Conservation (phyloP, 1,284 basidiomycete genomes). For the Baeospora myosura region DNA sequence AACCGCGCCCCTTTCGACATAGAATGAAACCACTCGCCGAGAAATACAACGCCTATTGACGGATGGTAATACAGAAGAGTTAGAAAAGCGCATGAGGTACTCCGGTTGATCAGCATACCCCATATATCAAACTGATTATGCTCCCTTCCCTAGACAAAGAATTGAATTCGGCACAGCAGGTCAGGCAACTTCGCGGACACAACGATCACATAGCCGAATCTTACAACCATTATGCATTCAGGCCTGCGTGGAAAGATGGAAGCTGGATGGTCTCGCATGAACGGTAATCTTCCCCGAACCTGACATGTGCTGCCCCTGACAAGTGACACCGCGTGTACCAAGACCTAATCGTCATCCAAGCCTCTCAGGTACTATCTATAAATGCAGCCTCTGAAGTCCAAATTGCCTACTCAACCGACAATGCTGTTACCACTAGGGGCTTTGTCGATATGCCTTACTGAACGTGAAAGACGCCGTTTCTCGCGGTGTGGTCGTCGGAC, state of each 20-base stretch:
- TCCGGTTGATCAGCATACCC: too few species aligned
- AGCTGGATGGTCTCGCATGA: slow-evolving; percentile 82
- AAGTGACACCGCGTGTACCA: too few species aligned
- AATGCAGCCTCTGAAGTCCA: too few species aligned
- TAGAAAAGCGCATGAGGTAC: slow-evolving; percentile 55
- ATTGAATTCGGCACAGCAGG: slow-evolving; percentile 86
- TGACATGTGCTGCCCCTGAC: neutral
- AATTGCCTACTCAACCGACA: too few species aligned
- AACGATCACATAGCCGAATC: slow-evolving; percentile 4
- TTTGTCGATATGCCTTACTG: slow-evolving; percentile 62
- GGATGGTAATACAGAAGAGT: slow-evolving; percentile 35
- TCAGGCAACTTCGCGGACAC: slow-evolving; percentile 22
- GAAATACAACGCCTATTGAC: slow-evolving; percentile 51
- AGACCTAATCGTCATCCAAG: slow-evolving; percentile 76
- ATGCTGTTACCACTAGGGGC: slow-evolving; percentile 41
- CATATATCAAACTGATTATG: too few species aligned
- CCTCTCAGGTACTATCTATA: slow-evolving; percentile 53
- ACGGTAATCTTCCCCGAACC: slow-evolving; percentile 31
- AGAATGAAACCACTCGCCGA: slow-evolving; percentile 49
- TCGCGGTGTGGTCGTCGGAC: slow-evolving; percentile 72
- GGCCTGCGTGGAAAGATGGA: slow-evolving; percentile 79
- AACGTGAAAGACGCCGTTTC: slow-evolving; percentile 43
- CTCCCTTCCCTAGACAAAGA: slow-evolving; percentile 40
- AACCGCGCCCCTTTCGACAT: too few species aligned
- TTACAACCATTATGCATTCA: slow-evolving; percentile 19